Percentiles rank a stretch among this genome's conserved stretches.
phyloP scores from a whole-genome alignment of 176 grass and related monocot species.

The Tillandsia leiboldiana region DNA sequence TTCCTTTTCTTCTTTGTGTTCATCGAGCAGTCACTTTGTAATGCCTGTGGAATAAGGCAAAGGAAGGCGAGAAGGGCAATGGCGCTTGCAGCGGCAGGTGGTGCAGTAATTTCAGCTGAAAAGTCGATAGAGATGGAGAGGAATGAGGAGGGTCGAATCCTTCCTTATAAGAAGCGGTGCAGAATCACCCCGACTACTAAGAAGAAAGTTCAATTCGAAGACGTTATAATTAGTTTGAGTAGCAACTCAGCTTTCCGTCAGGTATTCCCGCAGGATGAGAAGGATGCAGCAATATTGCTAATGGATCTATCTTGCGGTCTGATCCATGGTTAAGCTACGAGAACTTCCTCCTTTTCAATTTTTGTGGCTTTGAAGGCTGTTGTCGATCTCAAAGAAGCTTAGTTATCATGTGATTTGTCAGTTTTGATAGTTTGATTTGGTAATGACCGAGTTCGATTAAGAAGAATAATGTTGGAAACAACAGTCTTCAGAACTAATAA shows the following conservation, averaged over 20 bases:
- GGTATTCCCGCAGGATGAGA: constrained; percentile 24
- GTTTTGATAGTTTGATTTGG: no score
- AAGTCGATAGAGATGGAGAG: neutral
- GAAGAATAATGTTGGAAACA: no score
- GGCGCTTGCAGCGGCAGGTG: constrained; percentile 4
- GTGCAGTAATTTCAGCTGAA: constrained; percentile 11
- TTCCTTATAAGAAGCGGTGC: constrained; percentile 27
- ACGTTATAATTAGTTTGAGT: constrained; percentile 1
- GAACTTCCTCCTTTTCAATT: no score
- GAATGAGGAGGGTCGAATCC: neutral
- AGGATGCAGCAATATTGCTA: constrained; percentile 23
- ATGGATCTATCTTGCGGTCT: constrained; percentile 31
- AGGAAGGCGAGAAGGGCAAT: constrained; percentile 30
- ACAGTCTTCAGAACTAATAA: no score
- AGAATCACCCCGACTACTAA: constrained; percentile 7
- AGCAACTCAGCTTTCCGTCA: neutral
- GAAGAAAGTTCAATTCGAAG: neutral
- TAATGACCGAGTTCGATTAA: no score
- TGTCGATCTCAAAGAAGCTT: no score
- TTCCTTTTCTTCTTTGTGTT: neutral
- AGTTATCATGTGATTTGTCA: no score
- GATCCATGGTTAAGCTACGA: constrained; percentile 9
- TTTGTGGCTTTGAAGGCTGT: no score
- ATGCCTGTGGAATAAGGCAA: constrained; percentile 40
- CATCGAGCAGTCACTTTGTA: constrained; percentile 27